Evolutionary conservation across 106 monocot species (phyloP).

Genomic region (Allium sativum): DNA sequence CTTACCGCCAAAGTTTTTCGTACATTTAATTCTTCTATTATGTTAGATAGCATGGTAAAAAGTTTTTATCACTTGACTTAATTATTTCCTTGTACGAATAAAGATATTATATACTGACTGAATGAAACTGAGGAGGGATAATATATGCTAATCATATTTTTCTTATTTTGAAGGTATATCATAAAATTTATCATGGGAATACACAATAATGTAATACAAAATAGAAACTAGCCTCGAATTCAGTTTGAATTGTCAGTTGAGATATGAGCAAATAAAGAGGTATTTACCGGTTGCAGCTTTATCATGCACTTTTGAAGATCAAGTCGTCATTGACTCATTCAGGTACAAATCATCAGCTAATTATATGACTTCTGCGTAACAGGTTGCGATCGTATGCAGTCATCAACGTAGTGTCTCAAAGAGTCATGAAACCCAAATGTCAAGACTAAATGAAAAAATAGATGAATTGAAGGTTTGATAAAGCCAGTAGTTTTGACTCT

Average conservation of each 20-base stretch:
- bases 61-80: not conserved
- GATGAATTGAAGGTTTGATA: slow-evolving; percentile 58
- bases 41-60: slow-evolving; percentile 79
- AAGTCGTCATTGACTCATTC: too few relatives aligned
- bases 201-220: too few relatives aligned
- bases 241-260: too few relatives aligned
- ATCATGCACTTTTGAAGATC: not conserved
- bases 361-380: not conserved
- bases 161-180: too few relatives aligned
- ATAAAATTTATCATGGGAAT: too few relatives aligned
- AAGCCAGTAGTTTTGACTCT: not conserved
- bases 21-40: slow-evolving; percentile 94
- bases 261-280: slow-evolving; percentile 76
- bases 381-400: slow-evolving; percentile 95
- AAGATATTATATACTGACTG: too few relatives aligned
- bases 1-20: slow-evolving; percentile 95
- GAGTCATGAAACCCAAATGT: slow-evolving; percentile 83
- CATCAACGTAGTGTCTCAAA: slow-evolving; percentile 91
- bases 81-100: too few relatives aligned
- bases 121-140: too few relatives aligned
- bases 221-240: too few relatives aligned
- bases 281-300: slow-evolving; percentile 7
- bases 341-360: too few relatives aligned
- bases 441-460: slow-evolving; percentile 74
- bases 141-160: too few relatives aligned